A percentile compares a stretch with the other conserved stretches of the same genome.
Conservation (phyloP, 2,329 filamentous ascomycete genomes). For the Trichophyton rubrum region DNA sequence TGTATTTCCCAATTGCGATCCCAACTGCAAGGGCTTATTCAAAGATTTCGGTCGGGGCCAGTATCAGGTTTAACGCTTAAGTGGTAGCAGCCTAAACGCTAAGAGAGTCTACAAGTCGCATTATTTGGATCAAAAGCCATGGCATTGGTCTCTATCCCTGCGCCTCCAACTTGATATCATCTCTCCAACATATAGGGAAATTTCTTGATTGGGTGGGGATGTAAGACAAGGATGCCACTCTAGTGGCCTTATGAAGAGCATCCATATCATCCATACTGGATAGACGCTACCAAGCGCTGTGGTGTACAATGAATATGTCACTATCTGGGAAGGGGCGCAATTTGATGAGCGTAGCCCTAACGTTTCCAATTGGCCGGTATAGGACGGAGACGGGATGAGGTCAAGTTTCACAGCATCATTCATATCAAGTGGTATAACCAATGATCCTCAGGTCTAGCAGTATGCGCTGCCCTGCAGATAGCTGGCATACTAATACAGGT, state of each 20-base stretch:
- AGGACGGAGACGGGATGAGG: not conserved
- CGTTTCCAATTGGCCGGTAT: not conserved
- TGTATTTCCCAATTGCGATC: not conserved
- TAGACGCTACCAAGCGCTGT: conserved; percentile 1
- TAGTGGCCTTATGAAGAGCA: not conserved
- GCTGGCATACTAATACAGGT: not conserved
- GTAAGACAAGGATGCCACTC: not conserved
- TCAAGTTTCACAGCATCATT: not conserved
- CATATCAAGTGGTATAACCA: not conserved
- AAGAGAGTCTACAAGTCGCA: not conserved
- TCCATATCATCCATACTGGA: not conserved
- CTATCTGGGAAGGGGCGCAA: not conserved
- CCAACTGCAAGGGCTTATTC: not conserved
- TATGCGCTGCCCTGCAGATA: not conserved
- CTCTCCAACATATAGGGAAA: not conserved
- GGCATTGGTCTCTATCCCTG: not conserved
- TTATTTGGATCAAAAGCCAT: not conserved
- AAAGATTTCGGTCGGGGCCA: not conserved
- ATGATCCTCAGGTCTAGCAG: not conserved
- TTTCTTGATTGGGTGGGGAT: not conserved
- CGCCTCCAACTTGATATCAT: not conserved
- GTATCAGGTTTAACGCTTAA: not conserved
- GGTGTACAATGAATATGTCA: not conserved
- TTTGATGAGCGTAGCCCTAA: not conserved
- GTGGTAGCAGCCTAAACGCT: not conserved